These are phyloP conservation scores for Carex cristatella DNA, from an alignment of 176 grass and related monocot genomes.

Conservation along the genomic window DNA sequence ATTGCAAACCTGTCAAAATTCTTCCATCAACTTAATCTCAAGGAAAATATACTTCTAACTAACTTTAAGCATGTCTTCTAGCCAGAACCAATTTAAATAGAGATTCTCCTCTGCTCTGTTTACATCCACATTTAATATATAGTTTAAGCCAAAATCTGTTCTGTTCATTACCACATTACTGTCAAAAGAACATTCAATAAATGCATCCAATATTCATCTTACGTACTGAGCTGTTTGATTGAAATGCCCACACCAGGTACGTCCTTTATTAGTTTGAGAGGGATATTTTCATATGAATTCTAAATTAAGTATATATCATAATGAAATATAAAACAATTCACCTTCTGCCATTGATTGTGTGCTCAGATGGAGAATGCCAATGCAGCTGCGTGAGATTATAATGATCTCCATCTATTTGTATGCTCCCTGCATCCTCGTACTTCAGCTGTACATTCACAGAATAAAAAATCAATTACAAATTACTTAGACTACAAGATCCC, in stretches of 20 bases:
- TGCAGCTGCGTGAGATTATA: conserved; percentile 58
- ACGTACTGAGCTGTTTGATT: neutral
- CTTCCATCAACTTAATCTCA: no score
- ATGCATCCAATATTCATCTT: conserved; percentile 1
- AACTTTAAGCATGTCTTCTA: neutral
- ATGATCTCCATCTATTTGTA: conserved; percentile 39
- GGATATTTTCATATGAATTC: neutral
- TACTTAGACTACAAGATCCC: neutral
- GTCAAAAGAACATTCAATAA: neutral
- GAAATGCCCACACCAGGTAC: no score
- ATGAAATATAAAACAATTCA: neutral
- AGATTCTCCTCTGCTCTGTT: neutral
- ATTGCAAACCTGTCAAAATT: conserved; percentile 30
- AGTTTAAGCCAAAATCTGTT: neutral
- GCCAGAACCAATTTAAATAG: neutral
- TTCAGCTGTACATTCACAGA: conserved; percentile 25
- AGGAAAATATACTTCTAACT: neutral
- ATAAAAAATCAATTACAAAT: neutral
- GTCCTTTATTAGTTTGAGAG: no score
- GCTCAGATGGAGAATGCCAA: conserved; percentile 81
- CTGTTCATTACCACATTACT: neutral
- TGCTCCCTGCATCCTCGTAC: conserved; percentile 39
- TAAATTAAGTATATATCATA: no score
- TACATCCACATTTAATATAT: neutral
- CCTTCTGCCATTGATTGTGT: conserved; percentile 48